phyloP scores from a whole-genome alignment of 805 yeast genomes.

The Danielia oregonensis region DNA sequence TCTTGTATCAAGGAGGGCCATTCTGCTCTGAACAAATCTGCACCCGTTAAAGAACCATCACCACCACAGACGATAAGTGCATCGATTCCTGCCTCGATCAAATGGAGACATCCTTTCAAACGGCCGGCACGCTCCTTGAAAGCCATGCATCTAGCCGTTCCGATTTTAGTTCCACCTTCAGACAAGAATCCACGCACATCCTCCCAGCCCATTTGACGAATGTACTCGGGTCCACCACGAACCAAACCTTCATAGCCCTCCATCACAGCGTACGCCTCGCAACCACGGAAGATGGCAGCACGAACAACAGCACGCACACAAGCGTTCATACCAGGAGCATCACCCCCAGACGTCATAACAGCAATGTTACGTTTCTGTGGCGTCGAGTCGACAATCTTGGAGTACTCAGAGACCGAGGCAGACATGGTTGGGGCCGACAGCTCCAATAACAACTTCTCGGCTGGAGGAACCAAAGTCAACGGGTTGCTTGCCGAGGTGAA shows the following conservation, averaged over 20 bases:
- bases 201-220: slow-evolving; percentile 65
- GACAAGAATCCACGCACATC: slow-evolving; percentile 70
- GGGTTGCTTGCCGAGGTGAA: slow-evolving; percentile 65
- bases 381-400: slow-evolving; percentile 1
- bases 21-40: slow-evolving; percentile 70
- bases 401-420: slow-evolving; percentile 8
- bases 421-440: slow-evolving; percentile 8
- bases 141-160: slow-evolving; percentile 71
- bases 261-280: slow-evolving; percentile 63
- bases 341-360: slow-evolving; percentile 81
- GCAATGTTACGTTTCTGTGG: slow-evolving; percentile 46
- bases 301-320: slow-evolving; percentile 71
- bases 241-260: slow-evolving; percentile 78
- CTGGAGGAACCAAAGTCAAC: slow-evolving; percentile 46
- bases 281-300: slow-evolving; percentile 60
- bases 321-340: slow-evolving; percentile 80
- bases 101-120: slow-evolving; percentile 57
- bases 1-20: slow-evolving; percentile 72
- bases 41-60: slow-evolving; percentile 81
- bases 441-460: slow-evolving; percentile 21
- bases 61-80: slow-evolving; percentile 81
- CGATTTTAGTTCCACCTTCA: slow-evolving; percentile 74
- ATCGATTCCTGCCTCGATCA: slow-evolving; percentile 70
- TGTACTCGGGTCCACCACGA: slow-evolving; percentile 52
- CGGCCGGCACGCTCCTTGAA: slow-evolving; percentile 68